Evolutionary conservation across 1,139 yeast genomes (phyloP).

Genomic region (Geotrichum aggregatum): DNA sequence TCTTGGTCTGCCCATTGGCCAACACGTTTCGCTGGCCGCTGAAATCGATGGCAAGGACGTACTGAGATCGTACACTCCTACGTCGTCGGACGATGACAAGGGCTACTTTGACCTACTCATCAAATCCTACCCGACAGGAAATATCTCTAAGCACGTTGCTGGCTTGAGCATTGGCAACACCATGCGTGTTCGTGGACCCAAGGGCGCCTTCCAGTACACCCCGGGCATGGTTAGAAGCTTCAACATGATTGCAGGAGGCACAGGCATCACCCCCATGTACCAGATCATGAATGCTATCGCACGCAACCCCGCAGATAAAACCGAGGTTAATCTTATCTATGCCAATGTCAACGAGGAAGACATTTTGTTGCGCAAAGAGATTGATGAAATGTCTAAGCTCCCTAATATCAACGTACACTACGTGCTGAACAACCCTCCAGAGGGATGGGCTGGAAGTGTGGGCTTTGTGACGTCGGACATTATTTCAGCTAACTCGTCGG

Average conservation of each 20-base stretch:
- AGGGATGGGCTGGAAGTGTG: conserved; percentile 66
- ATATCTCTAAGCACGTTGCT: conserved; percentile 71
- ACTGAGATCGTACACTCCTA: conserved; percentile 86
- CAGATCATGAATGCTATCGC: conserved; percentile 80
- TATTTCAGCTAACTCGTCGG: conserved; percentile 59
- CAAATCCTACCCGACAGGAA: conserved; percentile 83
- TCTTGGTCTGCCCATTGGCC: conserved; percentile 89
- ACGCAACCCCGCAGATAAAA: conserved; percentile 67
- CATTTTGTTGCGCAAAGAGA: conserved; percentile 71
- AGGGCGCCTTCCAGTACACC: conserved; percentile 77
- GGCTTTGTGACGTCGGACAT: conserved; percentile 78
- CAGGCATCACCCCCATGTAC: conserved; percentile 89
- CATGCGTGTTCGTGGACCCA: conserved; percentile 80
- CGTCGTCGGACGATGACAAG: conserved; percentile 67
- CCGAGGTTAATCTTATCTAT: conserved; percentile 66
- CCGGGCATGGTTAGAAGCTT: conserved; percentile 71
- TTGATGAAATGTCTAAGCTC: conserved; percentile 62
- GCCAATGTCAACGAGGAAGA: conserved; percentile 79
- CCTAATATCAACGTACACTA: conserved; percentile 66
- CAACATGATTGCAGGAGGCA: conserved; percentile 91
- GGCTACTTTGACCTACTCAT: conserved; percentile 85
- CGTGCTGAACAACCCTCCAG: conserved; percentile 67
- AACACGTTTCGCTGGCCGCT: conserved; percentile 55
- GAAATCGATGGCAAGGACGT: conserved; percentile 78
- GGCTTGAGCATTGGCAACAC: conserved; percentile 60